These are phyloP conservation scores for Penicillium digitatum DNA, from an alignment of 2,329 filamentous ascomycete genomes.

Conservation along the genomic window DNA sequence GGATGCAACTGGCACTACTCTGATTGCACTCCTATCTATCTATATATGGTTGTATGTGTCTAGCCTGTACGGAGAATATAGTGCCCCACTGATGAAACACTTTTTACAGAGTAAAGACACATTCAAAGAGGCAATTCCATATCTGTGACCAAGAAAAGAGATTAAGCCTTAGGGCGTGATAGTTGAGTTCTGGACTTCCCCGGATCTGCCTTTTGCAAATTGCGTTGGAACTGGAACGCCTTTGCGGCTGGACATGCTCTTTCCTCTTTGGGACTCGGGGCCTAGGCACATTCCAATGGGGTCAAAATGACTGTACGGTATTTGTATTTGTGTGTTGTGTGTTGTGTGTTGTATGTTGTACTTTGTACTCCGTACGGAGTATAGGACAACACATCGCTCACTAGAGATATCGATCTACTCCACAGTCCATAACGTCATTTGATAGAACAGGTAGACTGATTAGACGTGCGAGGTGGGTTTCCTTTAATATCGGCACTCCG, in stretches of 20 bases:
- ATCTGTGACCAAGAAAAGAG: background rate
- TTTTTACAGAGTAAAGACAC: background rate
- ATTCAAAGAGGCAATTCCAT: background rate
- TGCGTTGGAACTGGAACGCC: background rate
- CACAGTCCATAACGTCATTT: slow-evolving; percentile 2
- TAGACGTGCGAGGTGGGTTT: background rate
- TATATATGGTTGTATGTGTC: too few species aligned
- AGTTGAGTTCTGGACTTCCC: background rate
- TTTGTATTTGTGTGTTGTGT: too few species aligned
- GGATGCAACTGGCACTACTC: too few species aligned
- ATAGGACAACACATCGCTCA: slow-evolving; percentile 1
- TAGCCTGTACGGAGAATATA: background rate
- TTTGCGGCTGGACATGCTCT: background rate
- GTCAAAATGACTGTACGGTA: too few species aligned
- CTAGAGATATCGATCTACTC: background rate
- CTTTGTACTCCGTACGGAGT: too few species aligned
- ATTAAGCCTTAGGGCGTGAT: background rate
- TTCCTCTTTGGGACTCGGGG: background rate
- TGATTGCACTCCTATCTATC: too few species aligned
- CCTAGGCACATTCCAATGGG: background rate
- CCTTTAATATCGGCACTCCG: background rate
- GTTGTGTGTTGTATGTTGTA: too few species aligned
- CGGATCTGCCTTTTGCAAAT: background rate
- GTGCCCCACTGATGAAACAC: background rate
- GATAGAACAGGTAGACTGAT: background rate